Conservation (phyloP, 2,329 filamentous ascomycete species). For the Pseudofabraea citricarpa region DNA sequence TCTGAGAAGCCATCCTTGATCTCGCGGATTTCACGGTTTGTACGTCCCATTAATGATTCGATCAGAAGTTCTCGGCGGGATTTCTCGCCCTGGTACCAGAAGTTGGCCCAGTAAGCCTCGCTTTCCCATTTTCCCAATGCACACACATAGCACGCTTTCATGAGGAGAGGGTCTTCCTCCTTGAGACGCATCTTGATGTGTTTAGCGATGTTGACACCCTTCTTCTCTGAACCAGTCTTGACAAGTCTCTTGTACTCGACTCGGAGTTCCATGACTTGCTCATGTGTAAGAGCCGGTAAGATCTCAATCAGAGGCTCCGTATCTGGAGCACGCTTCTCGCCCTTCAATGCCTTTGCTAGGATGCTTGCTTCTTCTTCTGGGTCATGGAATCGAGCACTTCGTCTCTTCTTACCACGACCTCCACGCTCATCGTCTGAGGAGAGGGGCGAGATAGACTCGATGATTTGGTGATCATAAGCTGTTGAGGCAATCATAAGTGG, state of each 20-base stretch:
- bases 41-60: constrained; percentile 84
- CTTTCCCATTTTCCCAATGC: constrained; percentile 87
- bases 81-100: constrained; percentile 89
- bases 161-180: constrained; percentile 68
- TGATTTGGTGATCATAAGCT: constrained; percentile 33
- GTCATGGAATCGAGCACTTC: constrained; percentile 78
- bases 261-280: constrained; percentile 84
- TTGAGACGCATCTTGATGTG: constrained; percentile 76
- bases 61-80: constrained; percentile 85
- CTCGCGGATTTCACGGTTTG: constrained; percentile 76
- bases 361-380: constrained; percentile 71
- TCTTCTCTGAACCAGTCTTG: constrained; percentile 68
- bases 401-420: constrained; percentile 34
- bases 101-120: constrained; percentile 97
- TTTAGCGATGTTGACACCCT: constrained; percentile 80
- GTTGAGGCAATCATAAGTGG: constrained; percentile 56
- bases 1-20: constrained; percentile 90
- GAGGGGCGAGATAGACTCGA: constrained; percentile 49
- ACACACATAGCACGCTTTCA: constrained; percentile 87
- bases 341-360: constrained; percentile 66
- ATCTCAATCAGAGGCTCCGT: constrained; percentile 73
- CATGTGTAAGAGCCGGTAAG: constrained; percentile 76
- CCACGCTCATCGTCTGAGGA: constrained; percentile 43
- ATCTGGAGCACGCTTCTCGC: constrained; percentile 56
- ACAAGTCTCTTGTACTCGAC: constrained; percentile 85